Evolutionary conservation across 306 rosid genomes (phyloP).

Genomic region (Acmispon strigosus): DNA sequence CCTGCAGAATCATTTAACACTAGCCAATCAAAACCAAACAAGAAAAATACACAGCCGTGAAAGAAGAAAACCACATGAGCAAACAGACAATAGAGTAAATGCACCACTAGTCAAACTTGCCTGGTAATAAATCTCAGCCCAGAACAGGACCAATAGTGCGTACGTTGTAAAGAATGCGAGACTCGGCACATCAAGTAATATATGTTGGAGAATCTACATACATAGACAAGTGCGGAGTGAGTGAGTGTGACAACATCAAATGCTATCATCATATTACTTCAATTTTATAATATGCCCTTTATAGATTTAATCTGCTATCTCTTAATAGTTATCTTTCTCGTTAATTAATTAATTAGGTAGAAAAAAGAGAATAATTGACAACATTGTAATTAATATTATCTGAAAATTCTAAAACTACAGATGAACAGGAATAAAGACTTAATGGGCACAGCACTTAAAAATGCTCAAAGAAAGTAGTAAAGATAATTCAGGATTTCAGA

Average conservation of each 20-base stretch:
- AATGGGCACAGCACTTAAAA: no score
- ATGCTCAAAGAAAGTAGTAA: not conserved
- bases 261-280: not conserved
- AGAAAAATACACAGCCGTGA: not conserved
- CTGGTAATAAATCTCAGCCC: conserved; percentile 99
- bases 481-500: not conserved
- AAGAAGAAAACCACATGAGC: not conserved
- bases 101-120: conserved; percentile 29
- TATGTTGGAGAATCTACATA: conserved; percentile 62
- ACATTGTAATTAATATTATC: no score
- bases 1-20: conserved; percentile 46
- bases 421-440: no score
- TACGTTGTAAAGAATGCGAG: conserved; percentile 93
- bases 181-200: conserved; percentile 86
- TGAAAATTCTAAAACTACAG: no score
- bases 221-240: conserved; percentile 3
- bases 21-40: not conserved
- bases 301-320: no score
- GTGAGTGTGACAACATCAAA: conserved; percentile 14
- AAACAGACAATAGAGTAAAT: not conserved
- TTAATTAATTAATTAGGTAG: no score
- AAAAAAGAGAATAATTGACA: no score
- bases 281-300: no score
- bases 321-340: no score
- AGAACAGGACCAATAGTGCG: conserved; percentile 81